Percentiles rank a stretch among this genome's conserved stretches.
phyloP scores from a whole-genome alignment of 306 rosid species.

The Erythrophleum fordii region DNA sequence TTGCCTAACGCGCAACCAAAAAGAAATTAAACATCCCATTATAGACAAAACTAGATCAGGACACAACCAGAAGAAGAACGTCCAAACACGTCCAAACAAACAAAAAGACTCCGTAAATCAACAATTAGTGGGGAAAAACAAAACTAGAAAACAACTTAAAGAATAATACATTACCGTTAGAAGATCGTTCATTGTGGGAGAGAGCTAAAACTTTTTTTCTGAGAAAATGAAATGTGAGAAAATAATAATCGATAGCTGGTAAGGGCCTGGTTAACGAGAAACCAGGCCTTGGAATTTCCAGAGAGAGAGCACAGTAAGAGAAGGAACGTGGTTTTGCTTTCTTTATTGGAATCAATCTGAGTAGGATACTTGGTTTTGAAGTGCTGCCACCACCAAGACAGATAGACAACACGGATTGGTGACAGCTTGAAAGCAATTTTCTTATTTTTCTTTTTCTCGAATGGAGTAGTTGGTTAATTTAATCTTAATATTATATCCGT shows the following conservation, averaged over 20 bases:
- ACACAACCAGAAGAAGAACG: slow-evolving; percentile 29
- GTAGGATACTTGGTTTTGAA: neutral
- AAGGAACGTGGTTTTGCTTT: slow-evolving; percentile 11
- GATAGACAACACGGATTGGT: slow-evolving; percentile 30
- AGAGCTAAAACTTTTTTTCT: slow-evolving; percentile 30
- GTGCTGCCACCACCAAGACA: slow-evolving; percentile 20
- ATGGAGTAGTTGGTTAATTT: neutral
- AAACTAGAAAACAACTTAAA: neutral
- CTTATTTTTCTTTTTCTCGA: neutral
- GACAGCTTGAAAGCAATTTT: slow-evolving; percentile 35
- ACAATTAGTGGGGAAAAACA: neutral
- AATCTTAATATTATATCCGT: neutral
- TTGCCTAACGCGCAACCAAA: slow-evolving; percentile 19
- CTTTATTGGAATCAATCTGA: neutral
- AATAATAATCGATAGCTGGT: slow-evolving; percentile 24
- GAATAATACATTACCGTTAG: slow-evolving; percentile 58
- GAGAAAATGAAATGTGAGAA: slow-evolving; percentile 14
- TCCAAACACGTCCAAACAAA: slow-evolving; percentile 36
- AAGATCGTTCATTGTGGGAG: slow-evolving; percentile 86
- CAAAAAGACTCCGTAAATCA: neutral
- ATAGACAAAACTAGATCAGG: slow-evolving; percentile 43
- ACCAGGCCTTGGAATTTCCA: slow-evolving; percentile 54
- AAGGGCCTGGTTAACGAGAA: slow-evolving; percentile 57
- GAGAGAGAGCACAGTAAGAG: neutral
- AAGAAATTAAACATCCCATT: neutral